Base-by-base conservation (phyloP, 2,329 filamentous ascomycete species). In the Penicillium rolfsii region DNA sequence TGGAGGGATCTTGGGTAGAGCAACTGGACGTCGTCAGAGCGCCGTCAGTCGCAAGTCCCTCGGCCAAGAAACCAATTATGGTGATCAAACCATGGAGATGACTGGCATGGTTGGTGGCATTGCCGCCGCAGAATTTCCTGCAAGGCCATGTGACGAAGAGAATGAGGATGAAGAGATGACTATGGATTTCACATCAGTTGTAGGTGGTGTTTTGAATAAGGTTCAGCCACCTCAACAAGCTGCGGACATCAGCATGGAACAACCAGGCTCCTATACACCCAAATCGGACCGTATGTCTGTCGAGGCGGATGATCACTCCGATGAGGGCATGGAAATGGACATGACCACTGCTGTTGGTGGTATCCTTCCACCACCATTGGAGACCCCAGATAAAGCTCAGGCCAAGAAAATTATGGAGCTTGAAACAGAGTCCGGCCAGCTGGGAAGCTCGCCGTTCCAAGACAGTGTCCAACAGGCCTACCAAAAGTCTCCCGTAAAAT, bases 1-100 rank as follows among this genome's bases (percentile, higher is more conserved):
- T 56, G 94, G 94, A 8, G 86, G 89, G 3, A 97, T 98, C 57
- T 76, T 97, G 22, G 79, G 83, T 5, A 82, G 77, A 35, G 69
- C 76, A 19, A 55, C 70, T 8, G 66, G 64, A 60, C 73, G 60
- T 63, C 64, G 74, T 56, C 62, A 75, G 73, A 71, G 76, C 70
- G 60, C 65, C 30, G 56, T 75, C 77, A 72, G 77, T 78, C 73
- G 83, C 79, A 73, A 77, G 41, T 76, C 79, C 16, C 66, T 71
- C 40, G 63, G 73, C 60, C 68, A 77, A 33, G 75, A 81, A 59
- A 79, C 81, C 4, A 82, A 81, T 59, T 81, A 78, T 57, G 78
- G 75, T 38, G 79, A 81, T 41, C 75, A 80, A 67, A 81, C 79
- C 2, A 81, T 81, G 79, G 79, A 81, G 53, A 76, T 81, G 61